These are phyloP conservation scores for Gnomoniopsis sp. DNA, from an alignment of 2,329 filamentous ascomycete species.

Conservation along the genomic window DNA sequence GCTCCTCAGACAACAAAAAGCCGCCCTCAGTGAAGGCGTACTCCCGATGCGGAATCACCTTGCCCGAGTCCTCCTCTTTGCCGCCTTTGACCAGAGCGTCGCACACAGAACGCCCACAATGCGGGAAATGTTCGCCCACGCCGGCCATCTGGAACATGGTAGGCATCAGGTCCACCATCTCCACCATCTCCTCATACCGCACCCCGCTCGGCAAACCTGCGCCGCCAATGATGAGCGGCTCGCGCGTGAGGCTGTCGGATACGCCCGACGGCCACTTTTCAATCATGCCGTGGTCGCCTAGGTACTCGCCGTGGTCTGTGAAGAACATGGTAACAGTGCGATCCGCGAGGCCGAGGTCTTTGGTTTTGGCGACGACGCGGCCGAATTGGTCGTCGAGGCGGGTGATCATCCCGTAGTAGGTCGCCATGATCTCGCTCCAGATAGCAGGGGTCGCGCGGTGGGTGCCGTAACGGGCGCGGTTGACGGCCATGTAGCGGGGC, in stretches of 20 bases:
- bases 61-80: neutral
- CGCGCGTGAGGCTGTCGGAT: slow-evolving; percentile 37
- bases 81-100: neutral
- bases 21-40: slow-evolving; percentile 41
- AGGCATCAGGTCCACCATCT: slow-evolving; percentile 44
- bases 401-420: slow-evolving; percentile 45
- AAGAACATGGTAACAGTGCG: slow-evolving; percentile 41
- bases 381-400: slow-evolving; percentile 44
- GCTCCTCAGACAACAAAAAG: slow-evolving; percentile 39
- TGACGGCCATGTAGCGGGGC: slow-evolving; percentile 37
- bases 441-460: slow-evolving; percentile 36
- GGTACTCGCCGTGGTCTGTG: slow-evolving; percentile 43
- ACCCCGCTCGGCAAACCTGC: slow-evolving; percentile 34
- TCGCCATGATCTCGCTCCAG: slow-evolving; percentile 41
- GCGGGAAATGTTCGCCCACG: slow-evolving; percentile 35
- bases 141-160: slow-evolving; percentile 38
- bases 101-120: slow-evolving; percentile 30
- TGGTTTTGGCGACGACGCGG: slow-evolving; percentile 31
- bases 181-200: slow-evolving; percentile 31
- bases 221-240: slow-evolving; percentile 41
- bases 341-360: slow-evolving; percentile 33
- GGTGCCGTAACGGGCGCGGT: slow-evolving; percentile 36
- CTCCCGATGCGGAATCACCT: slow-evolving; percentile 28
- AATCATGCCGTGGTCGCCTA: slow-evolving; percentile 44
- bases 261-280: slow-evolving; percentile 47